Conservation (phyloP, 306 rosid genomes). For the Arachis hypogaea region DNA sequence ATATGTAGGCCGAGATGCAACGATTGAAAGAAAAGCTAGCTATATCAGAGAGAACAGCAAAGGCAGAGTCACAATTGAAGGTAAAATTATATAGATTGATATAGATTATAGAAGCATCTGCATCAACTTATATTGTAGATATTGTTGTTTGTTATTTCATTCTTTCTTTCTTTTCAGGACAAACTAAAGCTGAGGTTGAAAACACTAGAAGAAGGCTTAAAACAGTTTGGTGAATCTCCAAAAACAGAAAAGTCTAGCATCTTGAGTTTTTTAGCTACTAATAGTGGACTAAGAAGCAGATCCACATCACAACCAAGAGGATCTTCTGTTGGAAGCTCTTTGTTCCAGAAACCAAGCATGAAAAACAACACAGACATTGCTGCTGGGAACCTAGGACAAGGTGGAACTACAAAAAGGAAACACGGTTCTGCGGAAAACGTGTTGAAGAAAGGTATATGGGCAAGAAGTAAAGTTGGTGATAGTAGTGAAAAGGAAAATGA, state of each 20-base stretch:
- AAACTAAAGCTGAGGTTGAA: conserved; percentile 84
- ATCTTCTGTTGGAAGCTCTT: conserved; percentile 53
- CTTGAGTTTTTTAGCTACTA: conserved; percentile 67
- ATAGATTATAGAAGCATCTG: neutral
- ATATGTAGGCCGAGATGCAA: conserved; percentile 83
- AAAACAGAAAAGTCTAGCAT: conserved; percentile 66
- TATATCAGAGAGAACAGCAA: conserved; percentile 85
- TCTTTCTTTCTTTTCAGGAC: conserved; percentile 54
- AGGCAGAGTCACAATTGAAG: conserved; percentile 95
- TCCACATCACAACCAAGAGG: conserved; percentile 80
- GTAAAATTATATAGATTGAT: conserved; percentile 36
- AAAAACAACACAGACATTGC: conserved; percentile 46
- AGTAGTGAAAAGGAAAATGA: conserved; percentile 69
- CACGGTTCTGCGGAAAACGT: conserved; percentile 53
- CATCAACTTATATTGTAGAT: neutral
- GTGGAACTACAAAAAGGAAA: conserved; percentile 49
- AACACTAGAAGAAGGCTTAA: conserved; percentile 86
- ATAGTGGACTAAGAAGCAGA: conserved; percentile 66
- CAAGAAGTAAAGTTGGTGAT: conserved; percentile 70
- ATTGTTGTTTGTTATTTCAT: neutral
- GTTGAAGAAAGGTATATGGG: conserved; percentile 71
- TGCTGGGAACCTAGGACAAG: conserved; percentile 44
- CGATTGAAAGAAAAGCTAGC: conserved; percentile 82
- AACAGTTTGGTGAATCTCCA: conserved; percentile 56
- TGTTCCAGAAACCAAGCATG: conserved; percentile 48